A percentile compares a stretch with the other conserved stretches of the same genome.
phyloP scores from a whole-genome alignment of 164 flowering plant species.

The Vitis rotundifolia region DNA sequence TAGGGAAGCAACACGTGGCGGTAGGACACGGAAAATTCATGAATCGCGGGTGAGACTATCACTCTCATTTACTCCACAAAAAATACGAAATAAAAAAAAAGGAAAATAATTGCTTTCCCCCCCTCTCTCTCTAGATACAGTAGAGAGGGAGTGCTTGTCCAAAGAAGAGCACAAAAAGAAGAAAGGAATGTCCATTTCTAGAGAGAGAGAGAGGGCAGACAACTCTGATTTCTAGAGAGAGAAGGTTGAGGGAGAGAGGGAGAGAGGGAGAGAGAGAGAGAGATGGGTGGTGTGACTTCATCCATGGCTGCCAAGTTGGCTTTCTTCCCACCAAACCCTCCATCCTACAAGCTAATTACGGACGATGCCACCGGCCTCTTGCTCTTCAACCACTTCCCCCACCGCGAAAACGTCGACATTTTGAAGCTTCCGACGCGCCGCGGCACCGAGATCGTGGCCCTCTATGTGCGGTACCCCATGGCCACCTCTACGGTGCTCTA shows the following conservation, averaged over 20 bases:
- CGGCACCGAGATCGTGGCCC: constrained; percentile 60
- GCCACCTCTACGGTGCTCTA: constrained; percentile 60
- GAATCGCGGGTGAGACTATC: constrained; percentile 3
- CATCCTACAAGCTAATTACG: constrained; percentile 50
- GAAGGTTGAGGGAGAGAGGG: neutral
- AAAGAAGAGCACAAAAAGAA: neutral
- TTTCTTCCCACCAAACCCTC: constrained; percentile 73
- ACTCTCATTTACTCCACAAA: neutral
- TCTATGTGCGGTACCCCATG: constrained; percentile 65
- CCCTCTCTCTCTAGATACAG: neutral
- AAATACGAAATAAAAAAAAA: neutral
- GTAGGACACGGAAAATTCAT: neutral
- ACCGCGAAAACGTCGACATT: constrained; percentile 74
- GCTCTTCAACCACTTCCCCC: constrained; percentile 53
- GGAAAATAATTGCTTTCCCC: constrained; percentile 6
- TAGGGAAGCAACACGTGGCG: neutral
- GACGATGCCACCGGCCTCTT: constrained; percentile 44
- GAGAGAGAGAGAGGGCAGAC: neutral
- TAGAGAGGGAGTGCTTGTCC: no score
- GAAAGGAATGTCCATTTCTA: constrained; percentile 21
- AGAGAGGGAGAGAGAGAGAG: constrained; percentile 6
- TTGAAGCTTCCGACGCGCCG: constrained; percentile 55
- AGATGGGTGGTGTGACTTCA: constrained; percentile 78
- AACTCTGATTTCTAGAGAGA: neutral
- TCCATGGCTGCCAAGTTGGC: constrained; percentile 79